These are phyloP conservation scores for Gossypium turneri DNA, from an alignment of 345 rosid genomes.

Conservation along the genomic window DNA sequence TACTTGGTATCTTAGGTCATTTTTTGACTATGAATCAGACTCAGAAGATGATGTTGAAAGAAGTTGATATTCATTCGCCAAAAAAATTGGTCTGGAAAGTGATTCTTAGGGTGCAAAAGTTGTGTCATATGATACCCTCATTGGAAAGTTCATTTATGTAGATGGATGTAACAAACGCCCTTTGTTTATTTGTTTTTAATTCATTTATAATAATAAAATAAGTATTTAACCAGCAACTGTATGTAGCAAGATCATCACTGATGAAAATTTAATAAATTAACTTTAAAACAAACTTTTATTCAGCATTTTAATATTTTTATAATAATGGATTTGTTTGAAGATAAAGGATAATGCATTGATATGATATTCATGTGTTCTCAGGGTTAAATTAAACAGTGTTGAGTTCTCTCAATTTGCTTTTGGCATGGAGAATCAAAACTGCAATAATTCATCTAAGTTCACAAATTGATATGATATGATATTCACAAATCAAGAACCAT, in stretches of 20 bases:
- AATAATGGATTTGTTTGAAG: not conserved
- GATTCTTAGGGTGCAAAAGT: not conserved
- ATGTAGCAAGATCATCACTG: not conserved
- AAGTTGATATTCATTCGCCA: conserved; percentile 16
- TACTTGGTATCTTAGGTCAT: conserved; percentile 57
- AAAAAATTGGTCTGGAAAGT: not conserved
- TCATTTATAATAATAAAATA: not conserved
- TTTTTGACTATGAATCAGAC: conserved; percentile 52
- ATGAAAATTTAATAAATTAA: no score
- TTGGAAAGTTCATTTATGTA: not conserved
- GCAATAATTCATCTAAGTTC: not conserved
- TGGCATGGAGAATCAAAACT: not conserved
- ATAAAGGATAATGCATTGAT: not conserved
- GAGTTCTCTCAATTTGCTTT: not conserved
- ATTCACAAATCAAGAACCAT: not conserved
- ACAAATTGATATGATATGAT: no score
- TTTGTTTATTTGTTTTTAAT: not conserved
- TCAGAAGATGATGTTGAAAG: conserved; percentile 4
- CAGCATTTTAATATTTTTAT: no score
- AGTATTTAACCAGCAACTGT: not conserved
- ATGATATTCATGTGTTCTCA: no score
- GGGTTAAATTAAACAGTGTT: not conserved
- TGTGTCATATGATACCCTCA: not conserved
- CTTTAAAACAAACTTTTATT: no score
- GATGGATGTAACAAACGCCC: not conserved